A percentile compares a stretch with the other conserved stretches of the same genome.
phyloP scores from a whole-genome alignment of 495 filamentous ascomycete genomes.

The Staphylotrichum longicolle region DNA sequence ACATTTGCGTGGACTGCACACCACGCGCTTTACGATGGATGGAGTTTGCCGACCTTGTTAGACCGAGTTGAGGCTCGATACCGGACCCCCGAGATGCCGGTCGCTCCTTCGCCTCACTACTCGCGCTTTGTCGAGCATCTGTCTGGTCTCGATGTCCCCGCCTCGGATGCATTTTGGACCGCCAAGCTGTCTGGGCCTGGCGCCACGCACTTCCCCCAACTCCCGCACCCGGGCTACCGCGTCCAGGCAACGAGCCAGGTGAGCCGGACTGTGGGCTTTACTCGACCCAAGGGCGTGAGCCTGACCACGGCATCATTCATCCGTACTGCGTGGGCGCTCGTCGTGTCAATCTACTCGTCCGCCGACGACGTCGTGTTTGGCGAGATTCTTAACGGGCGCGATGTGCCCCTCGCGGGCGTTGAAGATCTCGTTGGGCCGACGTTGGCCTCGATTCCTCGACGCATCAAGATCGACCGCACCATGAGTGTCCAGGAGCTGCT shows the following conservation, averaged over 20 bases:
- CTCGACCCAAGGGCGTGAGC: constrained; percentile 16
- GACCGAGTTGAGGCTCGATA: constrained; percentile 24
- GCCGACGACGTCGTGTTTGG: constrained; percentile 50
- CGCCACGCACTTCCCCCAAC: constrained; percentile 30
- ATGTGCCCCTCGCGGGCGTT: constrained; percentile 45
- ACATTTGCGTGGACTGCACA: constrained; percentile 49
- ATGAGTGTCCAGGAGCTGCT: constrained; percentile 35
- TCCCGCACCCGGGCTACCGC: constrained; percentile 27
- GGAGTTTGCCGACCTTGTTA: constrained; percentile 46
- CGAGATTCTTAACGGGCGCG: constrained; percentile 51
- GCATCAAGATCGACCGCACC: constrained; percentile 40
- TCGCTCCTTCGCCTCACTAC: constrained; percentile 29
- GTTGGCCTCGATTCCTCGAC: constrained; percentile 58
- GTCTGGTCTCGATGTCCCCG: constrained; percentile 12
- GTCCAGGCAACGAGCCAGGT: constrained; percentile 26
- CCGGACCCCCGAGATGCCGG: constrained; percentile 15
- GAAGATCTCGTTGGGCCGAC: constrained; percentile 52
- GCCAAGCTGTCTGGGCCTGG: constrained; percentile 23
- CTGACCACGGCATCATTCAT: constrained; percentile 36
- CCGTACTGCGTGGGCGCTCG: constrained; percentile 42
- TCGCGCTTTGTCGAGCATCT: constrained; percentile 31
- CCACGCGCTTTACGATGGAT: constrained; percentile 66
- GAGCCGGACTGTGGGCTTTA: constrained; percentile 8
- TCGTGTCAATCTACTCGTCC: constrained; percentile 32
- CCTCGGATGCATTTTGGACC: constrained; percentile 27